These are phyloP conservation scores for Cordyceps tenuipes DNA, from an alignment of 2,329 filamentous ascomycete species.

Conservation along the genomic window DNA sequence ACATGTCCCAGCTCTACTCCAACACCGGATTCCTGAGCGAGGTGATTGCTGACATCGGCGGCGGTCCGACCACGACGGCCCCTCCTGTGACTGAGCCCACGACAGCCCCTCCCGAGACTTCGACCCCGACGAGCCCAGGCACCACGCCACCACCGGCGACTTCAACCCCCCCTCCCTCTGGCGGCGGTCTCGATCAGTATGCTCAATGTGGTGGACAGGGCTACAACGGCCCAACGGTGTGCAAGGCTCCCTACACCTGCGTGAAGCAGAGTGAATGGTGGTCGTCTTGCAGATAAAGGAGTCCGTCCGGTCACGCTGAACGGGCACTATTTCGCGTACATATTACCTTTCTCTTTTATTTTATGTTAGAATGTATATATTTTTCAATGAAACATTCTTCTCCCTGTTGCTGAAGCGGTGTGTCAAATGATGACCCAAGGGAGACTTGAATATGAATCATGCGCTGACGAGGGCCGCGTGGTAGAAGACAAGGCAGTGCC, in stretches of 20 bases:
- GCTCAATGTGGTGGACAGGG: slow-evolving; percentile 19
- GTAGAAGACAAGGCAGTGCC: background rate
- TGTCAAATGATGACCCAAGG: background rate
- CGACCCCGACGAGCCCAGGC: background rate
- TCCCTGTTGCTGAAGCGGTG: background rate
- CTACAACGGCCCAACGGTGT: slow-evolving; percentile 17
- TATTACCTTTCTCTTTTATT: background rate
- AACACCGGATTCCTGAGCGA: slow-evolving; percentile 48
- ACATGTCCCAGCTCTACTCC: slow-evolving; percentile 51
- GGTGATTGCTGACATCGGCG: slow-evolving; percentile 29
- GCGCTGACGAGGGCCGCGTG: too few relatives aligned
- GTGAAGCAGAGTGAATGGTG: slow-evolving; percentile 16
- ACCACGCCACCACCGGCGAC: background rate
- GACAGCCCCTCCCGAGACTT: background rate
- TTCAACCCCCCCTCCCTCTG: slow-evolving; percentile 9
- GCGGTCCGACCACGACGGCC: background rate
- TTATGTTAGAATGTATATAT: slow-evolving; percentile 2
- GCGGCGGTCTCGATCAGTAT: slow-evolving; percentile 17
- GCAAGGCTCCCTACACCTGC: slow-evolving; percentile 18
- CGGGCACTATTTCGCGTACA: background rate
- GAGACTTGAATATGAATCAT: background rate
- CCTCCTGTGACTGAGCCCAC: background rate
- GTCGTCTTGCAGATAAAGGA: slow-evolving; percentile 15
- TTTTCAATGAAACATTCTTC: background rate
- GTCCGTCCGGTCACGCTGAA: background rate